Evolutionary conservation across 306 rosid genomes (phyloP), one percentile per base, ranked within the genome.

Genomic region (Geum urbanum): DNA sequence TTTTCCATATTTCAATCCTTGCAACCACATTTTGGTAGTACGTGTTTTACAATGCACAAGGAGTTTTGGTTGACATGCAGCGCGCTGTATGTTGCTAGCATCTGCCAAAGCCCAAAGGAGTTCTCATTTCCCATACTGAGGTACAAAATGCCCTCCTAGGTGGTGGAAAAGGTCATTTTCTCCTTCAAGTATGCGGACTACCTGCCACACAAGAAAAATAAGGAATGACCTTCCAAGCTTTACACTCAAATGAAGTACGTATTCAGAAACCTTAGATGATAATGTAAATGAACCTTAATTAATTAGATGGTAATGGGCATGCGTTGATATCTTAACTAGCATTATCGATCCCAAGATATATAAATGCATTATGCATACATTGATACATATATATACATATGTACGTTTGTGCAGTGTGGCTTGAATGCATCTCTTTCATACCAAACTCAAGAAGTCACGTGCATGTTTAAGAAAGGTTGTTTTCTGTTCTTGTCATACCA

Each of bases 181-280:
- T 41, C 95, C 96, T 84, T 89, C 95, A 35, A 92, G 92, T 76
- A 87, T 78, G 9, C 90, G 88, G 81, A 92, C 96, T 71, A 87
- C 90, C 97, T 89, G 83, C 66, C 64, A 24, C 27, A 62, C 47
- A 76, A 48, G 48, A 70, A 58, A 57, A 54, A 10, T 1, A 56
- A 1, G 0, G 12, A 20, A 53, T 24, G 0, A 24, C 27, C 2
- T 24, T 24, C 27, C 27, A 24, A 24, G 27, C 27, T 24, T 12
- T 22, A 3, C 43, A 67, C 7, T 32, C 13, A 14, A 40, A 32
- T 48, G 47, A 32, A 67, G 27, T 24, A 24, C 27, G 35, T 18
- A 11, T 18, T 10, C 11, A 67, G 61, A 20, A 0, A 15, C 8
- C 12, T 10, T 24, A 2, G 27, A 24, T 24, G 27, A 24, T 24